Conservation (phyloP, 2,329 filamentous ascomycete species). For the Alternaria angustiovoidea region DNA sequence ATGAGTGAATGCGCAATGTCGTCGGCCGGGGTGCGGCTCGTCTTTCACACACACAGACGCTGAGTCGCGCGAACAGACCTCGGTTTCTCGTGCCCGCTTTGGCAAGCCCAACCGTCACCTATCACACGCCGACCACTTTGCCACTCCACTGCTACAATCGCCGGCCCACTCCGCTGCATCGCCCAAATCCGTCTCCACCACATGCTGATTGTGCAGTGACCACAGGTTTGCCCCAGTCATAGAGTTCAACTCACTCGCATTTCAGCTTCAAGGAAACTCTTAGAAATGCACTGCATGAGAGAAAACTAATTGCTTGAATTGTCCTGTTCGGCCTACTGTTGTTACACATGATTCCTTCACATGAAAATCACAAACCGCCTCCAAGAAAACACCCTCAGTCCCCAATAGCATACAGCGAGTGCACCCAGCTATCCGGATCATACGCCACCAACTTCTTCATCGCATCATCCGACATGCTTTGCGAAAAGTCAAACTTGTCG, state of each 20-base stretch:
- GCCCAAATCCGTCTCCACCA: background rate
- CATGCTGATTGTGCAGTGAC: background rate
- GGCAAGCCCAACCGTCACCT: constrained; percentile 26
- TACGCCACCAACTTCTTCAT: constrained; percentile 49
- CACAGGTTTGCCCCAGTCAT: too few relatives aligned
- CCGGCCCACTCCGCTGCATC: constrained; percentile 2
- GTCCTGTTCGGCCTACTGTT: background rate
- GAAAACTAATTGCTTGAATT: background rate
- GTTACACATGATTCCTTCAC: background rate
- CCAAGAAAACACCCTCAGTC: constrained; percentile 22
- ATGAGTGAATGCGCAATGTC: constrained; percentile 3
- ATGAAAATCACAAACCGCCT: background rate
- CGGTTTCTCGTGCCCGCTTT: constrained; percentile 32
- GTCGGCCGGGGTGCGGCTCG: constrained; percentile 28
- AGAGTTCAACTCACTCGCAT: background rate
- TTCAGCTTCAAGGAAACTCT: background rate
- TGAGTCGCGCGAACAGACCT: constrained; percentile 31
- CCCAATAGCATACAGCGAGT: constrained; percentile 52
- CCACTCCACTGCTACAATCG: background rate
- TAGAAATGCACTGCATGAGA: rapidly evolving
- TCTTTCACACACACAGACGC: constrained; percentile 22
- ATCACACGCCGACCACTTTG: background rate
- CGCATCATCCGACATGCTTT: constrained; percentile 42
- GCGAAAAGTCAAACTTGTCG: constrained; percentile 49
- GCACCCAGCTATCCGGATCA: constrained; percentile 43